Conservation (phyloP, 2,329 filamentous ascomycete genomes). For the Lecanicillium sp. region DNA sequence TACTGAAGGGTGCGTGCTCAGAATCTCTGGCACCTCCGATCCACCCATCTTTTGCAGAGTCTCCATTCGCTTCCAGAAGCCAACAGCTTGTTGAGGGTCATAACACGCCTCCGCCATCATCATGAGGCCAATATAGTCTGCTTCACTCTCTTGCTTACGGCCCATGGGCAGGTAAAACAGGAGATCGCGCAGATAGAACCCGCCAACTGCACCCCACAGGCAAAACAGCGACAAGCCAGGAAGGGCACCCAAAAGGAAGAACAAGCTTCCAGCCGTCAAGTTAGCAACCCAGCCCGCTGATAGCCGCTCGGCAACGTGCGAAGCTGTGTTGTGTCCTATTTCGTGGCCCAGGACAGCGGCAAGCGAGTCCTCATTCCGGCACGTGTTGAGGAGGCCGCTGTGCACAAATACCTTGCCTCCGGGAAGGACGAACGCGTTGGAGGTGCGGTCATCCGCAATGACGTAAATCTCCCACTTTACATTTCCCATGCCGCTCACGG, state of each 20-base stretch:
- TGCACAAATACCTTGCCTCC: conserved; percentile 76
- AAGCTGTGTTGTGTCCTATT: conserved; percentile 67
- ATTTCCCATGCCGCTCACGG: conserved; percentile 52
- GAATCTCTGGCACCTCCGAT: conserved; percentile 56
- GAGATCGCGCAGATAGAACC: conserved; percentile 45
- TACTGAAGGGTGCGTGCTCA: conserved; percentile 70
- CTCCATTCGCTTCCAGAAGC: conserved; percentile 62
- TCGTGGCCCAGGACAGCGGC: conserved; percentile 73
- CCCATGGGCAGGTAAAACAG: conserved; percentile 61
- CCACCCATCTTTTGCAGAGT: conserved; percentile 26
- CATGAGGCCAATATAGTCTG: conserved; percentile 73
- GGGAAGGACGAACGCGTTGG: conserved; percentile 72
- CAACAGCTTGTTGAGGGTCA: conserved; percentile 57
- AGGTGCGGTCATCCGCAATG: conserved; percentile 55
- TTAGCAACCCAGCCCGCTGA: conserved; percentile 44
- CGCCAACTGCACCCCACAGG: conserved; percentile 34
- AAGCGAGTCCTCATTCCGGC: conserved; percentile 57
- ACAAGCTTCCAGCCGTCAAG: conserved; percentile 39
- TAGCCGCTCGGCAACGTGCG: conserved; percentile 57
- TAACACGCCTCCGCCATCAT: conserved; percentile 80
- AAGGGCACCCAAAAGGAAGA: conserved; percentile 37
- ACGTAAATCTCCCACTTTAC: conserved; percentile 65
- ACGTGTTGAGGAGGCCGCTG: conserved; percentile 62
- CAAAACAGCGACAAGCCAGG: conserved; percentile 30
- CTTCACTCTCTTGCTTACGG: conserved; percentile 65